Evolutionary conservation across 2,329 filamentous ascomycete genomes (phyloP).

Genomic region (Furcasterigmium sp.): DNA sequence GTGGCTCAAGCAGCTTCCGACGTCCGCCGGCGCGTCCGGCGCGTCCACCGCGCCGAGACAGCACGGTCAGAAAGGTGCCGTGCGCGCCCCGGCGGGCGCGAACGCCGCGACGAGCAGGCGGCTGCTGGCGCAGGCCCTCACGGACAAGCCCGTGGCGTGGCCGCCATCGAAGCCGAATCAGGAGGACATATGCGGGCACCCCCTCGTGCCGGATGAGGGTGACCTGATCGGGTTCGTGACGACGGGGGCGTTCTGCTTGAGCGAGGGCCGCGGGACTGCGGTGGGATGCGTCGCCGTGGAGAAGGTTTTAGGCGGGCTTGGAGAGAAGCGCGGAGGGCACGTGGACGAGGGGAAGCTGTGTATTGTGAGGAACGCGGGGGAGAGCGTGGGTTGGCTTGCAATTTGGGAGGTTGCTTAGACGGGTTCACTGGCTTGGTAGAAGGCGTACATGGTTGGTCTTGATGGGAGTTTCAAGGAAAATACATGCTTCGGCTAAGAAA

Average conservation of each 20-base stretch:
- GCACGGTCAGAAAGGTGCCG: conserved; percentile 15
- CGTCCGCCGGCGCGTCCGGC: conserved; percentile 1
- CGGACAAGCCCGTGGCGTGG: conserved; percentile 21
- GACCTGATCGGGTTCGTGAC: conserved; percentile 91
- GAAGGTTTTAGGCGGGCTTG: conserved; percentile 43
- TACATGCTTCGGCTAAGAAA: too few species aligned
- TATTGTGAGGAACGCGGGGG: conserved; percentile 76
- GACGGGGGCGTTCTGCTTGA: conserved; percentile 76
- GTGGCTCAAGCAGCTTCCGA: conserved; percentile 62
- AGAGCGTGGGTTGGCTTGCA: conserved; percentile 72
- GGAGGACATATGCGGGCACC: conserved; percentile 45
- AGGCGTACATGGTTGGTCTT: too few species aligned
- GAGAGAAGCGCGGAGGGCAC: conserved; percentile 18
- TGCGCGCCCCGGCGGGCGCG: conserved; percentile 14
- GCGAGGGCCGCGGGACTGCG: conserved; percentile 68
- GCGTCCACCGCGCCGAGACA: neutral
- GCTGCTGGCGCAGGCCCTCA: conserved; percentile 42
- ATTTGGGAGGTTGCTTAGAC: conserved; percentile 65
- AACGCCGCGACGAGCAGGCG: conserved; percentile 33
- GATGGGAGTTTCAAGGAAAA: too few species aligned
- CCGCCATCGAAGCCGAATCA: conserved; percentile 29
- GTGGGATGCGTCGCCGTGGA: conserved; percentile 65
- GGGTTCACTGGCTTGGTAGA: too few species aligned
- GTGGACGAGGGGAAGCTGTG: conserved; percentile 53
- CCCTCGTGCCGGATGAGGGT: conserved; percentile 63